Base-by-base conservation (phyloP, 768 basidiomycete genomes). In the Butyriboletus loyo region DNA sequence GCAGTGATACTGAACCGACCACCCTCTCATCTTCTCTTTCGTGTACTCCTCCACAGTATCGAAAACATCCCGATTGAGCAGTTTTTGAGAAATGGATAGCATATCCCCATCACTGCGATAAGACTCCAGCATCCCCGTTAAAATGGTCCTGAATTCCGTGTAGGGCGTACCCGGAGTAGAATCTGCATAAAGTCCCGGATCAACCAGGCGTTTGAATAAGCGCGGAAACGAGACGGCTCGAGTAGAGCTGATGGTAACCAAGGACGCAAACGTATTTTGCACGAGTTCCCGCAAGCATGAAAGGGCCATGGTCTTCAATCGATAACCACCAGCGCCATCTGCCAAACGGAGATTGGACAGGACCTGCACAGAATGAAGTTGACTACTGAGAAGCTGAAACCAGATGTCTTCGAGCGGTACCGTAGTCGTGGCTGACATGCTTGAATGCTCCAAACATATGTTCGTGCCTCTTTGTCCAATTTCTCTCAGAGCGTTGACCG, bases 121-220 rank as follows among this genome's bases (percentile, higher is more conserved):
- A 2, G 92, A 88, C 63, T 96, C 93, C 61, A 98, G 72, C 92
- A 98, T 99, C n/a, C 92, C 89, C 1, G 85, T 86, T 28, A 99
- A 76, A 54, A 99, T 94, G 11, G 83, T 81, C 40, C 92, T 81
- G 70, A 98, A 96, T 70, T 98, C 95, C 21, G 86, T 84, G 70
- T 98, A 98, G 25, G 85, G 82, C 13, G 84, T 82, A 31, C 83
- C 79, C 22, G 78, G 74, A 1, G 83, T 73, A 4, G 81, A 73
- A 21, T 73, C 65, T 14, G 76, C 68, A 27, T 74, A 68, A 2
- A 84, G 75, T 5, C 84, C 77, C 2, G 86, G 81, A 58, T 92
- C 86, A 36, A 98, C 91, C 5, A 98, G 80, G 7, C 93, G 84
- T 60, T 90, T 93, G 80, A 99, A 96, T 9, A 99, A 75, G 19